A percentile compares a stretch with the other conserved stretches of the same genome.
These are phyloP conservation scores for Triticum urartu DNA, from an alignment of 176 grass and related monocot genomes.

Conservation along the genomic window DNA sequence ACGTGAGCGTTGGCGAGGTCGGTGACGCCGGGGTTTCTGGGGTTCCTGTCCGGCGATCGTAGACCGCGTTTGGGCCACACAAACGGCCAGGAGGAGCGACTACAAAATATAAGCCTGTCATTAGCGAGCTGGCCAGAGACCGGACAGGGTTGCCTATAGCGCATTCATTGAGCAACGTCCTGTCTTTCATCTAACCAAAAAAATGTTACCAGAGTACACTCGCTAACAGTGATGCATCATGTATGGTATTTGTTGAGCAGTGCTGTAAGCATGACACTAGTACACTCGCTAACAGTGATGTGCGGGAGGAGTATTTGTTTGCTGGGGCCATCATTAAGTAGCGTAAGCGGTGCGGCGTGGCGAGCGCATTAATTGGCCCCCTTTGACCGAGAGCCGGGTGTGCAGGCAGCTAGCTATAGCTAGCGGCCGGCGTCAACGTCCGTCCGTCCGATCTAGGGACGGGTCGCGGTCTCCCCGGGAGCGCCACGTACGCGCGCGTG, in stretches of 20 bases:
- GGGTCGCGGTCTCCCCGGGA: not conserved
- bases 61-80: not conserved
- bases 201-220: not conserved
- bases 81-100: not conserved
- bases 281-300: no score
- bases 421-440: not conserved
- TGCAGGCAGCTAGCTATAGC: not conserved
- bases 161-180: not conserved
- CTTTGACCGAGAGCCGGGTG: not conserved
- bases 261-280: no score
- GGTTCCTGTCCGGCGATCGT: not conserved
- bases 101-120: not conserved
- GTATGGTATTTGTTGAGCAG: not conserved
- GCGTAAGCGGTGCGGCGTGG: not conserved
- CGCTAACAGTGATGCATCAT: no score
- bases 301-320: no score
- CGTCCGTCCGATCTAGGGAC: not conserved
- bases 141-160: not conserved
- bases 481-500: not conserved
- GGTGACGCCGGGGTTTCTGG: not conserved
- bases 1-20: no score
- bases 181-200: not conserved
- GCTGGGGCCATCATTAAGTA: not conserved
- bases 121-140: not conserved
- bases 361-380: not conserved